A percentile compares a stretch with the other conserved stretches of the same genome.
Conservation (phyloP, 345 rosid genomes). For the Eucalyptus cloeziana region DNA sequence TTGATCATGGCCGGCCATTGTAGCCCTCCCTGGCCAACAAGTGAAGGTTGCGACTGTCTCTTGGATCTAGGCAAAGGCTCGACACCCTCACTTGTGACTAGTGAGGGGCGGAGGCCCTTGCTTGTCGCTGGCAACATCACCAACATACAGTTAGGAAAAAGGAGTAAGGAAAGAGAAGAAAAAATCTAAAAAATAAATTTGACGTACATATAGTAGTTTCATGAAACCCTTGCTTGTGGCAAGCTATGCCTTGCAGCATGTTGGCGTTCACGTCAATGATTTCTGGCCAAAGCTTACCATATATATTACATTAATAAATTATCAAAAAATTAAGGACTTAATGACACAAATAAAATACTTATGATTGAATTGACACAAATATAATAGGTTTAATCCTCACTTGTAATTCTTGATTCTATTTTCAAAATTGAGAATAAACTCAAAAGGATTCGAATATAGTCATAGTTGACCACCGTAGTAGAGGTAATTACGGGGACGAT, state of each 20-base stretch:
- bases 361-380: too few relatives aligned
- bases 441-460: neutral
- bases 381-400: too few relatives aligned
- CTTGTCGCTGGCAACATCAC: neutral
- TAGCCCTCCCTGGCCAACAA: neutral
- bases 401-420: neutral
- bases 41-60: neutral
- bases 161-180: too few relatives aligned
- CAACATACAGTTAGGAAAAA: neutral
- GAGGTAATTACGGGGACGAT: neutral
- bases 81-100: neutral
- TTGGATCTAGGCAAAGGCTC: neutral
- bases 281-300: too few relatives aligned
- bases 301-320: too few relatives aligned
- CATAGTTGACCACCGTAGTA: neutral
- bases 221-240: too few relatives aligned
- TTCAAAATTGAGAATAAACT: neutral
- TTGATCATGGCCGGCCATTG: too few relatives aligned
- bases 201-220: too few relatives aligned
- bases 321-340: neutral
- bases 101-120: neutral
- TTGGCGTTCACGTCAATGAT: rapidly evolving
- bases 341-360: too few relatives aligned
- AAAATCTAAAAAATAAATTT: too few relatives aligned
- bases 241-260: rapidly evolving